phyloP scores from a whole-genome alignment of 768 basidiomycete species.

The Boletus rubroflammeus region DNA sequence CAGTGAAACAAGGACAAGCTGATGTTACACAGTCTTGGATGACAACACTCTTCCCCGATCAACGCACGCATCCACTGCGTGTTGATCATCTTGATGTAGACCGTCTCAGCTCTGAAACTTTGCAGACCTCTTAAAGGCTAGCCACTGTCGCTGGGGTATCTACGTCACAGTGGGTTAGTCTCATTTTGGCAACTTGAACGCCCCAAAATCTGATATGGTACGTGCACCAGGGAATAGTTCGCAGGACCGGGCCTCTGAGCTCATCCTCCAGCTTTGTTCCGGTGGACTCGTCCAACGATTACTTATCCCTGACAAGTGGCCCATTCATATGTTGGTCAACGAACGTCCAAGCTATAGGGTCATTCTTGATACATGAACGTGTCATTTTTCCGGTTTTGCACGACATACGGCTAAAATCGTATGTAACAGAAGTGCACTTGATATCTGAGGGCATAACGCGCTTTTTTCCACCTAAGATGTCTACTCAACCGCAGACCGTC shows the following conservation, averaged over 20 bases:
- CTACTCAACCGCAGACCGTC: slow-evolving; percentile 19
- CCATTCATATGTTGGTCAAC: slow-evolving; percentile 5
- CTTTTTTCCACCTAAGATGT: slow-evolving; percentile 7
- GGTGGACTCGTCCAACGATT: background rate
- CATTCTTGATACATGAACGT: slow-evolving; percentile 1
- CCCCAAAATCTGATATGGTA: background rate
- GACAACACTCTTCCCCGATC: background rate
- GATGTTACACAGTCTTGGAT: background rate
- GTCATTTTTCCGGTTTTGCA: background rate
- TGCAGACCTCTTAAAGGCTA: background rate
- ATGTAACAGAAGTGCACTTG: background rate
- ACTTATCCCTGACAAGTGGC: no score
- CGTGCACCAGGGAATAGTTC: background rate
- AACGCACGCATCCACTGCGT: background rate
- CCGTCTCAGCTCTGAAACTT: background rate
- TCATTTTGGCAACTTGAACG: background rate
- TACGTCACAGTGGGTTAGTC: background rate
- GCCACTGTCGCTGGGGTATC: background rate
- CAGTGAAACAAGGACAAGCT: background rate
- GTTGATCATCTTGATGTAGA: no score
- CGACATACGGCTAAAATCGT: background rate
- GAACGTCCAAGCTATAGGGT: background rate
- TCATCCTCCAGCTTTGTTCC: no score
- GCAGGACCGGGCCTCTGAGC: background rate
- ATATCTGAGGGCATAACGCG: background rate